Evolutionary conservation across 371 early-diverging fungal genomes (phyloP), one percentile per base, ranked within the genome.

Genomic region (Mycotypha africana): DNA sequence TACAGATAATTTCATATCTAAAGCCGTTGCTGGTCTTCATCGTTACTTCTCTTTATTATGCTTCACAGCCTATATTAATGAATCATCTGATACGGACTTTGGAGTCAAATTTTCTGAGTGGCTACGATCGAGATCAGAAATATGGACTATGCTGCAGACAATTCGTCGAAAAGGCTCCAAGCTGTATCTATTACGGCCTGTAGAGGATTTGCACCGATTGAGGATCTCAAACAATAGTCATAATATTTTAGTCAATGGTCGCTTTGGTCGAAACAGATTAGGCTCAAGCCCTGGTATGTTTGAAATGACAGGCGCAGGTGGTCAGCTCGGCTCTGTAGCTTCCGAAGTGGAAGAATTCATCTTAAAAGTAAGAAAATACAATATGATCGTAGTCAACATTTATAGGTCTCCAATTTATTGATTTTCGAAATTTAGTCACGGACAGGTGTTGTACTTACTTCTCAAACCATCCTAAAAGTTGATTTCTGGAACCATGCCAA

Each of bases 11-110:
- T 26, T 34, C 10, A 50, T 81, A 12, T 42, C 60, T 4, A 65
- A 67, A 40, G 85, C 86, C 8, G 23, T 72, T 6, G 64, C 61
- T 7, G 78, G 75, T 1, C 48, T 85, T 17, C 81, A 84, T 32
- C 66, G 83, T 2, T 85, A 85, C 54, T 79, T 81, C 41, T 82
- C 74, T 40, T 46, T 85, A 15, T 51, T 85, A 3, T 69, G 78
- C 21, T 76, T 85, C 49, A 63, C 80, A 0, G 49, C 74, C 6
- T 84, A 79, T 47, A 74, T 81, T 21, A 62, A 67, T 22, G 74
- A 79, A 24, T 49, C 65, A 1, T 45, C 56, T 3, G 55, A 67
- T 23, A 48, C 54, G 9, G 55, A 48, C 10, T 73, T 76, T 42
- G 40, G 50, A 14, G 26, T 40, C 1, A 43, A 61, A 2, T 83